Conservation (phyloP, 2,329 filamentous ascomycete genomes). For the Aspergillus texensis region DNA sequence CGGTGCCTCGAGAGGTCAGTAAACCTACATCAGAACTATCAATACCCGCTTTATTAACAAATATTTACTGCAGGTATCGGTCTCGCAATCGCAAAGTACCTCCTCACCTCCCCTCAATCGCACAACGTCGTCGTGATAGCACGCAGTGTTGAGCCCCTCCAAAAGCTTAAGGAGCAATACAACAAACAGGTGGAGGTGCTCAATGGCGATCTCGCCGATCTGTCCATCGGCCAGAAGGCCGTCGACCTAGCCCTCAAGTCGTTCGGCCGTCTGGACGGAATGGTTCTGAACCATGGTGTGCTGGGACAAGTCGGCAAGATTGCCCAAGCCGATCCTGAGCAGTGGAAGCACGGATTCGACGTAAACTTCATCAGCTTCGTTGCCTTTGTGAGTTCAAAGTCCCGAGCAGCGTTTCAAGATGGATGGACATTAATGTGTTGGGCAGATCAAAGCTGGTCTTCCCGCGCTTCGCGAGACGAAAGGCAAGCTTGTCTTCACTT, state of each 20-base stretch:
- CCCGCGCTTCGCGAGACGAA: constrained; percentile 36
- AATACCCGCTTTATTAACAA: constrained; percentile 4
- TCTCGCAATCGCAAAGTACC: constrained; percentile 60
- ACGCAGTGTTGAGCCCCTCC: constrained; percentile 57
- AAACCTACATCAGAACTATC: neutral
- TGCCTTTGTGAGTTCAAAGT: constrained; percentile 66
- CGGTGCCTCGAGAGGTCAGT: constrained; percentile 9
- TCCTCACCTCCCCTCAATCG: constrained; percentile 53
- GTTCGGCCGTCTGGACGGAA: constrained; percentile 75
- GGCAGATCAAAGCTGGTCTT: constrained; percentile 34
- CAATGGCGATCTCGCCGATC: constrained; percentile 60
- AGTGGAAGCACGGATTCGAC: constrained; percentile 77
- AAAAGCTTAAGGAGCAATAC: constrained; percentile 57
- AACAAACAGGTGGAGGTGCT: constrained; percentile 58
- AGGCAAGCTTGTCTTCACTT: constrained; percentile 40
- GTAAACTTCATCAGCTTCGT: constrained; percentile 86
- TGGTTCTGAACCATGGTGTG: constrained; percentile 87
- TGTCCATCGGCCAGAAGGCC: constrained; percentile 59
- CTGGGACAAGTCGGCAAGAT: constrained; percentile 75
- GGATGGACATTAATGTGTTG: neutral
- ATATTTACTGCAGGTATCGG: constrained; percentile 56
- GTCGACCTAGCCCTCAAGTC: constrained; percentile 66
- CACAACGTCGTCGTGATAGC: constrained; percentile 63
- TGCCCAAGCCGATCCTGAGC: constrained; percentile 66
- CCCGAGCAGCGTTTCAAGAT: neutral